Conservation (phyloP, 139 green algal genomes). For the Protoeuglena noctilucae region DNA sequence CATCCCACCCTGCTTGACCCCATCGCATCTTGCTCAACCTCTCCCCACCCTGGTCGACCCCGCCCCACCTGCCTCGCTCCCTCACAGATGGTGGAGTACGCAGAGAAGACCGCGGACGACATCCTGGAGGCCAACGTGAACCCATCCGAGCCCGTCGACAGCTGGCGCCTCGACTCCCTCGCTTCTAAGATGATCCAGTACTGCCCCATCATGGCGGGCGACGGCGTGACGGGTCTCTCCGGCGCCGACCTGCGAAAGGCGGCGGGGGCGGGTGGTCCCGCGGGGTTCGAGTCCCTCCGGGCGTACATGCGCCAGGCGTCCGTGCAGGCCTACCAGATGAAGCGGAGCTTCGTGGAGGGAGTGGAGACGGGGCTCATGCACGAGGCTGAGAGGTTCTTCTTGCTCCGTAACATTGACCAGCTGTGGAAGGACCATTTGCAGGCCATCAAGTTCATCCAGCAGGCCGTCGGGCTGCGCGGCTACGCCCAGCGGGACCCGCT, state of each 20-base stretch:
- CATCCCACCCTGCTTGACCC: no score
- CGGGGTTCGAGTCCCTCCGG: conserved; percentile 50
- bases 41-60: no score
- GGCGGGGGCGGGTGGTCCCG: neutral
- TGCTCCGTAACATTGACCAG: conserved; percentile 86
- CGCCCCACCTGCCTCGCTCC: no score
- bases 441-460: conserved; percentile 95
- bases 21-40: no score
- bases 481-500: conserved; percentile 77
- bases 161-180: conserved; percentile 74
- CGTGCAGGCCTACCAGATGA: conserved; percentile 54
- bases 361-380: conserved; percentile 59
- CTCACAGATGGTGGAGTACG: conserved; percentile 88
- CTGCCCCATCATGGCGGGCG: conserved; percentile 70
- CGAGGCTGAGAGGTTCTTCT: conserved; percentile 84
- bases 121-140: conserved; percentile 93
- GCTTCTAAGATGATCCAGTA: conserved; percentile 87
- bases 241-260: conserved; percentile 14
- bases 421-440: conserved; percentile 96
- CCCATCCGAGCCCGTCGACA: conserved; percentile 23
- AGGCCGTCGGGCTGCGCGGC: conserved; percentile 79
- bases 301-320: conserved; percentile 35
- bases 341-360: conserved; percentile 46
- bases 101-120: conserved; percentile 86
- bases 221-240: no score